Evolutionary conservation across 2,329 filamentous ascomycete species (phyloP), one percentile per base, ranked within the genome.

Genomic region (Alternaria triticimaculans): DNA sequence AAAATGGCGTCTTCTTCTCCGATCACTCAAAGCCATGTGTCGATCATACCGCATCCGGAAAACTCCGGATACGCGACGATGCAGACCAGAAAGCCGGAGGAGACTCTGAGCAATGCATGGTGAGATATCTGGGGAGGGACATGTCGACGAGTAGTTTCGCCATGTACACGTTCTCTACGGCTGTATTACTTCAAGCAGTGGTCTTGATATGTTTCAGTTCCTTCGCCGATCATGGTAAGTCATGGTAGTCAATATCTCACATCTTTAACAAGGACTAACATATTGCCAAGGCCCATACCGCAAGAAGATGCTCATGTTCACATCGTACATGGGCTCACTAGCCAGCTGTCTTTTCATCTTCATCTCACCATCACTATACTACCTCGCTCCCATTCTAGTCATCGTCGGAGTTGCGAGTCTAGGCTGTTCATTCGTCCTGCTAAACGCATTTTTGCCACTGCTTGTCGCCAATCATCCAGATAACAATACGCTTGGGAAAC

Each of bases 101-200:
- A 68, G 71, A 75, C 55, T 44, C 50, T 5, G 69, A 69, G 46
- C 92, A 94, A 75, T 98, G 94, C 76, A 84, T 97, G 67, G 87
- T 97, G 51, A 88, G 89, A 63, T 84, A 97, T 8, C 81, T 96
- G 37, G 94, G 94, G 1, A 82, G 89, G 62, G 89, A 94, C 66
- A 89, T 97, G 79, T 97, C 96, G 77, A 97, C 94, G 2, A 92
- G 93, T 25, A 96, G 92, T 79, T 97, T 97, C 78, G 94, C 93
- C 71, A 94, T 97, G 91, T 97, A 97, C 80, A 97, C 93, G 0
- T 97, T 97, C 79, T 96, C 93, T 50, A 82, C 94, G 71, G 96
- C 93, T 73, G 94, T 97, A 1, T 80, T 97, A 21, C 80, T 96
- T 10, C 94, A 97, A 77, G 92, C 93, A 1, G 78, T 97, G n/a